Conservation (phyloP, 2,329 filamentous ascomycete genomes). For the Penicillium sp. region DNA sequence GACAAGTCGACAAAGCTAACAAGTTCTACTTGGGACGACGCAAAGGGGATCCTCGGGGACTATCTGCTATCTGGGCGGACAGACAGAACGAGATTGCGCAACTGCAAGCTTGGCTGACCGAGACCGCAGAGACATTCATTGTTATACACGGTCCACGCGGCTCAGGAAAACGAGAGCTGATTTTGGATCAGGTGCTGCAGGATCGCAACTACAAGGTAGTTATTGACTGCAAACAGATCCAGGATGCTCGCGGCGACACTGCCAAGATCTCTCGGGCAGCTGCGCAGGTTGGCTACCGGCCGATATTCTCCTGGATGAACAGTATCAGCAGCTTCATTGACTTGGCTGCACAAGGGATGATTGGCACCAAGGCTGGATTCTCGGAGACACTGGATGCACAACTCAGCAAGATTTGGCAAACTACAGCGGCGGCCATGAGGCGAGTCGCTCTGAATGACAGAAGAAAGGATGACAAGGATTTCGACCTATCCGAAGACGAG, state of each 20-base stretch:
- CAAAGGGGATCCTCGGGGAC: slow-evolving; percentile 59
- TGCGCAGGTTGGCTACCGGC: slow-evolving; percentile 77
- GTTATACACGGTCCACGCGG: slow-evolving; percentile 89
- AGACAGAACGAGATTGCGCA: slow-evolving; percentile 75
- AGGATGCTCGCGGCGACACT: slow-evolving; percentile 83
- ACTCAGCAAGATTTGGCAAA: slow-evolving; percentile 81
- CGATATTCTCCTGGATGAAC: slow-evolving; percentile 95
- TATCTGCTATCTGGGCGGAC: slow-evolving; percentile 82
- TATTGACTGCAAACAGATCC: slow-evolving; percentile 88
- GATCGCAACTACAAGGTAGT: slow-evolving; percentile 71
- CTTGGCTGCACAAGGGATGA: slow-evolving; percentile 86
- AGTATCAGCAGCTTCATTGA: slow-evolving; percentile 89
- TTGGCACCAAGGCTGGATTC: slow-evolving; percentile 89
- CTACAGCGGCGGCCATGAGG: slow-evolving; percentile 72
- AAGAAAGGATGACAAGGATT: slow-evolving; percentile 68
- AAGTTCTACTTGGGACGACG: slow-evolving; percentile 41
- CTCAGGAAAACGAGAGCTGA: slow-evolving; percentile 82
- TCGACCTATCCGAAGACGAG: slow-evolving; percentile 69
- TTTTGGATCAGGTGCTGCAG: slow-evolving; percentile 76
- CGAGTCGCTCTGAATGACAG: slow-evolving; percentile 66
- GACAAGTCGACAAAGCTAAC: slow-evolving; percentile 50
- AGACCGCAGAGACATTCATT: slow-evolving; percentile 86
- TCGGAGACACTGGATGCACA: slow-evolving; percentile 89
- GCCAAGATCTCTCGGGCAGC: slow-evolving; percentile 79
- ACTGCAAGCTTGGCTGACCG: slow-evolving; percentile 77